Base-by-base conservation (phyloP, 2,329 filamentous ascomycete species). In the Nothophoma quercina region DNA sequence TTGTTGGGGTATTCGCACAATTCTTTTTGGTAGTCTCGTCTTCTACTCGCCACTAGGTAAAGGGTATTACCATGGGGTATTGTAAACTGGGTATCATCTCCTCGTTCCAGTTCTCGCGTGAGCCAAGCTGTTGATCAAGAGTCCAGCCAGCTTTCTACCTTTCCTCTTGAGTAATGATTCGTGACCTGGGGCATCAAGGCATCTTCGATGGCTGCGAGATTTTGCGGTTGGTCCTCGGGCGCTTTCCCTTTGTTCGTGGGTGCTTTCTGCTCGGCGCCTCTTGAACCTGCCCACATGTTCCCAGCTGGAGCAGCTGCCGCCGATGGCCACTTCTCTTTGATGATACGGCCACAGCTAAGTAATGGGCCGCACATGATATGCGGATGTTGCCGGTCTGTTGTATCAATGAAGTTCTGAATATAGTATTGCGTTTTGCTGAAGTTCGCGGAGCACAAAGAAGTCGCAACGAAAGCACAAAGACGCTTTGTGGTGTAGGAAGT, bases 111-210 rank as follows among this genome's bases (percentile, higher is more conserved):
- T n/a, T n/a, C n/a, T n/a, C n/a, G n/a, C n/a, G n/a, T n/a, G n/a
- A n/a, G n/a, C n/a, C n/a, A n/a, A n/a, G n/a, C 7, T n/a, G 4
- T 29, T 29, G 7, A 6, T 39, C 32, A 47, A 3, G 43, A 33
- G 4, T 41, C 38, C 32, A 53, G 32, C 50, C 50, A 53, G 13
- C 21, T 35, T 26, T 53, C 50, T 1, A 53, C 50, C 32, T 43
- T 36, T 43, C 42, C 38, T 26, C 50, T 29, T 30, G 50, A 53
- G 25, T 53, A 53, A 28, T 53, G 50, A 32, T 53, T 53, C 6
- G 50, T 53, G 22, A 53, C 50, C 38, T 53, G 50, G 21, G 50
- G 50, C 50, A 47, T 47, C n/a, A 53, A 22, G 25, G 42, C 49
- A 4, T 45, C 30, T n/a, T 46, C 26, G 42, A 46, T 41, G 16